Percentiles rank a stretch among this genome's conserved stretches.
Evolutionary conservation across 169 alveolate species (phyloP).

Genomic region (Sarcocystis neurona): DNA sequence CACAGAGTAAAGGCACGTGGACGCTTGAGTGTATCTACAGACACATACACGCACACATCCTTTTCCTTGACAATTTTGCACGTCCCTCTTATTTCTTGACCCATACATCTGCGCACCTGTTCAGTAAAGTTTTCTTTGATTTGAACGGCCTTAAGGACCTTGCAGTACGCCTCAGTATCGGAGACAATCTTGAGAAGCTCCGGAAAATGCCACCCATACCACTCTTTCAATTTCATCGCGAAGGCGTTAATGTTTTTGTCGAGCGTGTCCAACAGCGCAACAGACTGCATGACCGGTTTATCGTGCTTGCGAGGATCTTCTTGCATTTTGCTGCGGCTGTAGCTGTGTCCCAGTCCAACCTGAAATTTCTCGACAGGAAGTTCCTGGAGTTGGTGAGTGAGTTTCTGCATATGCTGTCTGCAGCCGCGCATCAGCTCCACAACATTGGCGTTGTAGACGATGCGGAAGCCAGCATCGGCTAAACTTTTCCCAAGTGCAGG

Average conservation of each 20-base stretch:
- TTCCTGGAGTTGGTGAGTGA: conserved; percentile 42
- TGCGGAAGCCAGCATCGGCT: conserved; percentile 47
- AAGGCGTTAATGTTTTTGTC: conserved; percentile 98
- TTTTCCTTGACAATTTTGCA: too few species aligned
- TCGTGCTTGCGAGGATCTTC: conserved; percentile 96
- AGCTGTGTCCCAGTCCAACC: conserved; percentile 76
- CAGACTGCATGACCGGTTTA: conserved; percentile 95
- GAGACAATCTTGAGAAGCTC: conserved; percentile 95
- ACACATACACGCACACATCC: too few species aligned
- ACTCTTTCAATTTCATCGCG: conserved; percentile 97
- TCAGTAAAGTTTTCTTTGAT: conserved; percentile 39
- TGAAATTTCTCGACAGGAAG: conserved; percentile 57
- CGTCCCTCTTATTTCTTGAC: neutral
- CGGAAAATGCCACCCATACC: conserved; percentile 99
- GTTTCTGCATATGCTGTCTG: conserved; percentile 55
- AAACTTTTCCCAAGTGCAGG: conserved; percentile 63
- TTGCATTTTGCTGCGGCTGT: conserved; percentile 91
- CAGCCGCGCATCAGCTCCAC: conserved; percentile 58
- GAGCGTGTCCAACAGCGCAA: conserved; percentile 85
- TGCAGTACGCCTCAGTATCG: conserved; percentile 75
- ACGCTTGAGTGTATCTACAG: too few species aligned
- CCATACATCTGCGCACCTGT: neutral
- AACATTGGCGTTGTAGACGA: conserved; percentile 30
- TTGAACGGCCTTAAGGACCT: conserved; percentile 62
- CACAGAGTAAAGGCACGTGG: too few species aligned